Conservation (phyloP, 1,139 yeast species). For the Hyphopichia khmerensis region DNA sequence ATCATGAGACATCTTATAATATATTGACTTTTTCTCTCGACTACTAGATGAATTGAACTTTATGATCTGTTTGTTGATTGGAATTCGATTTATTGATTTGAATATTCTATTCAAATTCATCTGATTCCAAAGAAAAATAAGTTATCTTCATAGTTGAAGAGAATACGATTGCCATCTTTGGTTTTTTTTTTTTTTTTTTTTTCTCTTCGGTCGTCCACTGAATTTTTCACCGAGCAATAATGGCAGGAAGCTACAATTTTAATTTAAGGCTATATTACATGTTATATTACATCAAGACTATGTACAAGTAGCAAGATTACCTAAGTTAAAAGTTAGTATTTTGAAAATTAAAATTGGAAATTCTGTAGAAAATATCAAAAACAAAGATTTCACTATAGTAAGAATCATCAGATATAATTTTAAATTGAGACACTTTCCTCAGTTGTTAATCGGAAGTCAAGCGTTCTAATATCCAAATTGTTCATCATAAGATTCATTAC, state of each 20-base stretch:
- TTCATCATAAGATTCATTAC: constrained; percentile 3
- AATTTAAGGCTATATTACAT: background rate
- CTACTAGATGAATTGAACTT: background rate
- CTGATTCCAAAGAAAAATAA: background rate
- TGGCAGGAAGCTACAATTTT: no score
- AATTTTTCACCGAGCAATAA: no score
- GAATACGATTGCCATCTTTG: no score
- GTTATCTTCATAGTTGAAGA: no score
- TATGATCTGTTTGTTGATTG: background rate
- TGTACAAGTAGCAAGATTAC: background rate
- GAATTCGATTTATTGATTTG: background rate
- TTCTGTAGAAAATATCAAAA: no score
- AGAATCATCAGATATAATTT: constrained; percentile 3
- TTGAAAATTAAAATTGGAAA: background rate
- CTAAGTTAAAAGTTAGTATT: background rate
- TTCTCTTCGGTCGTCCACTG: no score
- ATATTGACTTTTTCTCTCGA: constrained; percentile 9
- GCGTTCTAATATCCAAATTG: constrained; percentile 6
- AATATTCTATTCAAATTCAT: background rate
- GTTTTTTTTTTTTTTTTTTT: no score
- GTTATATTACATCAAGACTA: background rate
- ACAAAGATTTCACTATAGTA: background rate
- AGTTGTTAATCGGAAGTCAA: constrained; percentile 5
- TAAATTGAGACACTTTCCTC: constrained; percentile 6
- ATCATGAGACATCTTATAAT: constrained; percentile 17